These are phyloP conservation scores for Lolium rigidum DNA, from an alignment of 176 grass and related monocot species.

Conservation along the genomic window DNA sequence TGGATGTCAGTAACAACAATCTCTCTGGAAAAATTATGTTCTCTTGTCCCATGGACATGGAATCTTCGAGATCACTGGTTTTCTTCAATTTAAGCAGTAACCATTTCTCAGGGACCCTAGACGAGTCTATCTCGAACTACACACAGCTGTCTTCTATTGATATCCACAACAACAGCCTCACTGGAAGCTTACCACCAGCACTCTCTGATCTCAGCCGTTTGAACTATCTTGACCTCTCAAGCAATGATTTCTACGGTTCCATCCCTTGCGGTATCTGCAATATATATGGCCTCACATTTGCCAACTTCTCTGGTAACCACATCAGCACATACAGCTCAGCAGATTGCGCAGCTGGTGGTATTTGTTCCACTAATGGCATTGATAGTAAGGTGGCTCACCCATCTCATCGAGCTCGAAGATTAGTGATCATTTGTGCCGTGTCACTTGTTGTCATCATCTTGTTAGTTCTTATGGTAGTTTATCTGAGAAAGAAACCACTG, in stretches of 20 bases:
- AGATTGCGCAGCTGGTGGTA: constrained; percentile 56
- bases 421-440: not conserved
- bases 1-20: constrained; percentile 83
- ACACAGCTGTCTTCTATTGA: constrained; percentile 79
- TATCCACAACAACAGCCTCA: constrained; percentile 82
- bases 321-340: constrained; percentile 54
- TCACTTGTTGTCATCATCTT: not conserved
- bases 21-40: constrained; percentile 77
- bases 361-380: constrained; percentile 47
- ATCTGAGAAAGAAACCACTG: constrained; percentile 56
- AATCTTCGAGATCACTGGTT: constrained; percentile 61
- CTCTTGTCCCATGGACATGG: constrained; percentile 38
- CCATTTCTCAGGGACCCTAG: constrained; percentile 67
- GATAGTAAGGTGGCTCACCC: constrained; percentile 36
- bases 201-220: constrained; percentile 71
- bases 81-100: constrained; percentile 88
- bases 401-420: constrained; percentile 44
- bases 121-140: constrained; percentile 75
- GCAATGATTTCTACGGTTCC: constrained; percentile 70
- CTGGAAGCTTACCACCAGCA: constrained; percentile 66
- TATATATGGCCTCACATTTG: constrained; percentile 25
- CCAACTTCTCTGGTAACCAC: constrained; percentile 80
- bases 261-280: constrained; percentile 11
- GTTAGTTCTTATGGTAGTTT: constrained; percentile 48
- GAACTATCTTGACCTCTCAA: constrained; percentile 86